Percentiles rank a stretch among this genome's conserved stretches.
Conservation (phyloP, 345 rosid genomes). For the Hypericum perforatum region DNA sequence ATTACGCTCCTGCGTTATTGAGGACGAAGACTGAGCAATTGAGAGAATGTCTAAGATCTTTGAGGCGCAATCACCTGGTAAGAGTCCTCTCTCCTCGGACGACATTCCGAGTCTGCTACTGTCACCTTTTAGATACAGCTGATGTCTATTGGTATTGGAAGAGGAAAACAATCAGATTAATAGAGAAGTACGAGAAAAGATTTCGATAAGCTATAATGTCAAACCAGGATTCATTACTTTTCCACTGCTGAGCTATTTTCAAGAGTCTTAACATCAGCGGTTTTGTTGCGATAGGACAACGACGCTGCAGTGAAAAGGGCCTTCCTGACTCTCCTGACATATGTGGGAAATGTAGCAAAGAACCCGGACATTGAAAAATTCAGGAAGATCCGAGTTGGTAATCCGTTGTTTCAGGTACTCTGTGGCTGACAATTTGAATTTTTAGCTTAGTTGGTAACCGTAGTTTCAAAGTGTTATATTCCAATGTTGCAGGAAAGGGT, state of each 20-base stretch:
- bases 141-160: too few relatives aligned
- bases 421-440: not conserved
- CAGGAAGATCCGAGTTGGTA: slow-evolving; percentile 55
- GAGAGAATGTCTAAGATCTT: slow-evolving; percentile 60
- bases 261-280: not conserved
- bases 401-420: slow-evolving; percentile 49
- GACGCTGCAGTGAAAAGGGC: slow-evolving; percentile 47
- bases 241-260: too few relatives aligned
- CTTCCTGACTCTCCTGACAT: slow-evolving; percentile 53
- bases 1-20: slow-evolving; percentile 6
- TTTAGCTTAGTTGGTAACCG: not conserved
- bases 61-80: slow-evolving; percentile 53
- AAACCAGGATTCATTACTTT: too few relatives aligned
- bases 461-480: not conserved
- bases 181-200: too few relatives aligned
- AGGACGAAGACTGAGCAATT: slow-evolving; percentile 37
- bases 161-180: too few relatives aligned
- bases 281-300: slow-evolving; percentile 33
- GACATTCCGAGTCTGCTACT: not conserved
- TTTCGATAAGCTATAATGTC: too few relatives aligned
- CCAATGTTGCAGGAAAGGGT: slow-evolving; percentile 41
- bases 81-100: not conserved
- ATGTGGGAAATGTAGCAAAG: slow-evolving; percentile 50
- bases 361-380: slow-evolving; percentile 54
- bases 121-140: not conserved